A percentile compares a stretch with the other conserved stretches of the same genome.
phyloP scores from a whole-genome alignment of 1,139 yeast genomes.

The Yamadazyma songkhlaensis region DNA sequence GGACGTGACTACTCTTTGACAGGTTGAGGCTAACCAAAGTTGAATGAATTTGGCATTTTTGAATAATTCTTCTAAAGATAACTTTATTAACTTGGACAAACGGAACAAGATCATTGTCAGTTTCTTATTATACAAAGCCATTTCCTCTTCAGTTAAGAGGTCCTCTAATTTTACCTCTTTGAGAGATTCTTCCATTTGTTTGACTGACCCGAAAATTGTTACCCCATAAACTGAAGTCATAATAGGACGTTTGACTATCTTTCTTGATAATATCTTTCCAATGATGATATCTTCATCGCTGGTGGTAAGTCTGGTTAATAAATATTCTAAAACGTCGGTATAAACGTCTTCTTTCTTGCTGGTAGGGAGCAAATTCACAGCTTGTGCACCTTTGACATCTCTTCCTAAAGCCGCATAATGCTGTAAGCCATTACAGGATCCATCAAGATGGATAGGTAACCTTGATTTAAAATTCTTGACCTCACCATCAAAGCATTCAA shows the following conservation, averaged over 20 bases:
- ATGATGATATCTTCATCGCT: constrained; percentile 17
- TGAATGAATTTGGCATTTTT: constrained; percentile 34
- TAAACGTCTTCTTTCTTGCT: constrained; percentile 34
- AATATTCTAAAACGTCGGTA: constrained; percentile 28
- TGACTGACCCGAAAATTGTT: constrained; percentile 34
- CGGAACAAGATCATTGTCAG: constrained; percentile 15
- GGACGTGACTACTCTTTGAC: constrained; percentile 28
- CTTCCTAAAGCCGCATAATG: constrained; percentile 45
- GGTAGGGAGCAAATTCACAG: constrained; percentile 32
- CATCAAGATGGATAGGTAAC: constrained; percentile 45
- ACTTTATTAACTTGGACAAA: constrained; percentile 26
- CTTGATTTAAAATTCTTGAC: constrained; percentile 27
- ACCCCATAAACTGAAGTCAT: constrained; percentile 52
- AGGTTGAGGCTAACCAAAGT: constrained; percentile 34
- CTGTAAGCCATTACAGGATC: constrained; percentile 48
- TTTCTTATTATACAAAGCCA: constrained; percentile 3
- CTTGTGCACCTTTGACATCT: constrained; percentile 34
- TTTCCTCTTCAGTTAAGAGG: constrained; percentile 5
- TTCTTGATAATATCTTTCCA: constrained; percentile 24
- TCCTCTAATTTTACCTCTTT: constrained; percentile 10
- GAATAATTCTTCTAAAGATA: constrained; percentile 34
- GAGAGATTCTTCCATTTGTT: constrained; percentile 26
- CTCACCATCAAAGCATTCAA: constrained; percentile 17
- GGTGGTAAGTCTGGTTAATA: constrained; percentile 17
- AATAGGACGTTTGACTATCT: constrained; percentile 42